Percentiles rank a stretch among this genome's conserved stretches.
Evolutionary conservation across 2,329 filamentous ascomycete genomes (phyloP).

Genomic region (Westerdykella sp.): DNA sequence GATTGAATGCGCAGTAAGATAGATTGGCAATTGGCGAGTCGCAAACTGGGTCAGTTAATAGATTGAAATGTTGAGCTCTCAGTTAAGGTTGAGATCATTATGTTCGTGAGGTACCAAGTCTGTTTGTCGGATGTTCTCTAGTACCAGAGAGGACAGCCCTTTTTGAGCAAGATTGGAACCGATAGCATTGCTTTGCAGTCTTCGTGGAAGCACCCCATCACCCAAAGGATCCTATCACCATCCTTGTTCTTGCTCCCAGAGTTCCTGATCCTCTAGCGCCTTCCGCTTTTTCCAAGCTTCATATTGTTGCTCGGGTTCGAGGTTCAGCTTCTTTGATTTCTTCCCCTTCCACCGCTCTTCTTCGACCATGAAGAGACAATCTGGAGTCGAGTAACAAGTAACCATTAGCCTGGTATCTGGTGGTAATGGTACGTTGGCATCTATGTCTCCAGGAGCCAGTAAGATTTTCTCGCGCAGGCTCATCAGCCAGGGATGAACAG

Average conservation of each 20-base stretch:
- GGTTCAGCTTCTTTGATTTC: not conserved
- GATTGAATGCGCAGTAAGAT: too few species aligned
- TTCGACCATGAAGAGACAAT: not conserved
- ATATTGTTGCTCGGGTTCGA: not conserved
- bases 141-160: too few species aligned
- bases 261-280: not conserved
- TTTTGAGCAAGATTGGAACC: too few species aligned
- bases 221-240: slow-evolving; percentile 22
- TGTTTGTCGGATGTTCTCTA: too few species aligned
- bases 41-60: too few species aligned
- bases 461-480: slow-evolving; percentile 1
- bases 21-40: too few species aligned
- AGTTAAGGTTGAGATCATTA: too few species aligned
- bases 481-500: too few species aligned
- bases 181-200: too few species aligned
- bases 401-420: slow-evolving; percentile 1
- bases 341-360: slow-evolving; percentile 1
- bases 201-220: too few species aligned
- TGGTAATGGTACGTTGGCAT: not conserved
- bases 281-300: slow-evolving; percentile 1
- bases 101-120: too few species aligned
- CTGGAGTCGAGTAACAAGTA: not conserved
- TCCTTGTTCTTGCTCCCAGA: not conserved
- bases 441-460: slow-evolving; percentile 1
- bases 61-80: too few species aligned